A percentile compares a stretch with the other conserved stretches of the same genome.
phyloP scores from a whole-genome alignment of 805 yeast genomes.

The Teunomyces aglyptinius region DNA sequence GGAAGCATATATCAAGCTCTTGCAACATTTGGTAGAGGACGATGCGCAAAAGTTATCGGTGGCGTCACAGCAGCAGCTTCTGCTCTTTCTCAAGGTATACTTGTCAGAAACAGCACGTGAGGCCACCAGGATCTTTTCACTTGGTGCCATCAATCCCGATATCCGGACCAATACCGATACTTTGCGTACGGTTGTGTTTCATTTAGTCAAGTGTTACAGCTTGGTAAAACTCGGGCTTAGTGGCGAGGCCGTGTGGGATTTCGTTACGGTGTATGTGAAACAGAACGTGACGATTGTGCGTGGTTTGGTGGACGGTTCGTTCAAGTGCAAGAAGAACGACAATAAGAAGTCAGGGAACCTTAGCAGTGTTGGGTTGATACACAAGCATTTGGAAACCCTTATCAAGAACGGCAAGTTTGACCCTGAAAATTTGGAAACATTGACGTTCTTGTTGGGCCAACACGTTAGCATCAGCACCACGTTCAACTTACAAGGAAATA shows the following conservation, averaged over 20 bases:
- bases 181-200: conserved; percentile 51
- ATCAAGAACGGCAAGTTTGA: conserved; percentile 49
- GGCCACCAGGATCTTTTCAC: conserved; percentile 56
- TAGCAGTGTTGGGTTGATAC: conserved; percentile 45
- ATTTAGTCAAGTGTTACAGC: conserved; percentile 51
- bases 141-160: conserved; percentile 72
- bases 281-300: conserved; percentile 46
- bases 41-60: conserved; percentile 39
- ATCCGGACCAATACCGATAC: conserved; percentile 51
- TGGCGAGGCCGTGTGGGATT: conserved; percentile 65
- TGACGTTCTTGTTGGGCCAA: conserved; percentile 49
- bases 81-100: conserved; percentile 54
- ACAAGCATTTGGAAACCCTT: conserved; percentile 48
- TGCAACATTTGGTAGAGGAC: conserved; percentile 45
- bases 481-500: conserved; percentile 10
- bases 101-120: conserved; percentile 63
- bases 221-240: conserved; percentile 53
- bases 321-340: conserved; percentile 46
- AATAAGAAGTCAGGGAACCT: conserved; percentile 50
- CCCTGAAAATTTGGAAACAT: conserved; percentile 43
- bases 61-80: conserved; percentile 57
- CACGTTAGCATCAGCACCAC: conserved; percentile 18
- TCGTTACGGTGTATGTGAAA: conserved; percentile 52
- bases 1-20: conserved; percentile 57
- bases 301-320: conserved; percentile 53